Evolutionary conservation across 2,329 filamentous ascomycete species (phyloP).

Genomic region (Cladosporium sp.): DNA sequence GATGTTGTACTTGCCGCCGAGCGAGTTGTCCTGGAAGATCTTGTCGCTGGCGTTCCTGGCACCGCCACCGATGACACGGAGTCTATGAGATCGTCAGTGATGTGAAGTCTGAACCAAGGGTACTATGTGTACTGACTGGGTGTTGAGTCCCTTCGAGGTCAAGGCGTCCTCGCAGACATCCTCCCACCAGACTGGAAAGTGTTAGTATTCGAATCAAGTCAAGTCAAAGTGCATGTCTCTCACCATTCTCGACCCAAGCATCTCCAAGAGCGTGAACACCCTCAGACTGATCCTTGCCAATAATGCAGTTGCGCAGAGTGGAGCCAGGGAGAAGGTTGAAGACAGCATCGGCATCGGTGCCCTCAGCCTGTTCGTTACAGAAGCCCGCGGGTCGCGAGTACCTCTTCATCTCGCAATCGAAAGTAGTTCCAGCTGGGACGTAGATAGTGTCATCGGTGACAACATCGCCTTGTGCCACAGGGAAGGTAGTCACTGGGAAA

Average conservation of each 20-base stretch:
- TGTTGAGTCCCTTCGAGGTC: constrained; percentile 31
- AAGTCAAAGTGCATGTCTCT: background rate
- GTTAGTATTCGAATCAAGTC: background rate
- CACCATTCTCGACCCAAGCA: constrained; percentile 27
- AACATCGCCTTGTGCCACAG: constrained; percentile 4
- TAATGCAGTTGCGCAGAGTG: constrained; percentile 55
- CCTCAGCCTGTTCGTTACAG: constrained; percentile 48
- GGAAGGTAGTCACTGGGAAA: constrained; percentile 4
- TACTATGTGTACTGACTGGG: background rate
- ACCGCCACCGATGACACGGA: constrained; percentile 37
- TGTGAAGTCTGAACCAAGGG: background rate
- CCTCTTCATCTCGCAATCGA: constrained; percentile 29
- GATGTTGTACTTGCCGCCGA: constrained; percentile 4
- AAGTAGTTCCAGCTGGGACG: background rate
- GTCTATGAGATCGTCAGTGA: constrained; percentile 11
- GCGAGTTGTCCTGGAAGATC: constrained; percentile 24
- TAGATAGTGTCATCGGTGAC: constrained; percentile 8
- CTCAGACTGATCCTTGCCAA: constrained; percentile 53
- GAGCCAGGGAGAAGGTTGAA: constrained; percentile 55
- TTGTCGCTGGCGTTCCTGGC: constrained; percentile 23
- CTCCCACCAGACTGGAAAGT: constrained; percentile 50
- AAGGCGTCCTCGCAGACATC: constrained; percentile 39
- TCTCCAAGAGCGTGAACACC: constrained; percentile 53
- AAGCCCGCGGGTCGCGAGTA: constrained; percentile 39
- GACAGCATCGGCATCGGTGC: constrained; percentile 50